phyloP scores from a whole-genome alignment of 2,329 filamentous ascomycete genomes.

The Ceratocystis destructans region DNA sequence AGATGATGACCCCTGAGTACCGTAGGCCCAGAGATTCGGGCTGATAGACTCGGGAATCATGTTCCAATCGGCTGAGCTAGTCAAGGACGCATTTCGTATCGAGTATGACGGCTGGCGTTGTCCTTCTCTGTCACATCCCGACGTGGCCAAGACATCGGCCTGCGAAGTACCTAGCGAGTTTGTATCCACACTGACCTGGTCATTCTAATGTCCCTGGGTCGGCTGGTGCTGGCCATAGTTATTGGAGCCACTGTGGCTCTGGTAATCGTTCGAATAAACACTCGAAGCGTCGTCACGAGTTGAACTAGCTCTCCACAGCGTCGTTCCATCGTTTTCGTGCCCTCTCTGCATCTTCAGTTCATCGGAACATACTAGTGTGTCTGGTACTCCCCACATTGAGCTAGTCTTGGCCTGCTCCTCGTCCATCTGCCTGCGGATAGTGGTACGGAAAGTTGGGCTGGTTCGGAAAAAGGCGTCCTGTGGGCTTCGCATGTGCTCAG shows the following conservation, averaged over 20 bases:
- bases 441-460: conserved; percentile 15
- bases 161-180: neutral
- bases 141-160: neutral
- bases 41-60: conserved; percentile 16
- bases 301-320: conserved; percentile 10
- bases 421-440: conserved; percentile 15
- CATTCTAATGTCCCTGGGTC: conserved; percentile 8
- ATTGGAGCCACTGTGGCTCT: neutral
- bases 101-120: neutral
- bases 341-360: neutral
- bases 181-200: conserved; percentile 2
- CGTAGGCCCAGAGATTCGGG: conserved; percentile 12
- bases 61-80: conserved; percentile 19
- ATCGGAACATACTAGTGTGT: neutral
- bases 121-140: neutral
- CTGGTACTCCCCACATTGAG: neutral
- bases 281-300: conserved; percentile 8
- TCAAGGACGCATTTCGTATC: conserved; percentile 5
- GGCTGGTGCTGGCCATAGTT: conserved; percentile 4
- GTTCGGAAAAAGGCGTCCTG: conserved; percentile 17
- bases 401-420: conserved; percentile 6
- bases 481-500: conserved; percentile 6
- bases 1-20: neutral
- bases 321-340: conserved; percentile 1
- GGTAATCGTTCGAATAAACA: conserved; percentile 13